phyloP scores from a whole-genome alignment of 148 eudicot species.

The Oxyria digyna region DNA sequence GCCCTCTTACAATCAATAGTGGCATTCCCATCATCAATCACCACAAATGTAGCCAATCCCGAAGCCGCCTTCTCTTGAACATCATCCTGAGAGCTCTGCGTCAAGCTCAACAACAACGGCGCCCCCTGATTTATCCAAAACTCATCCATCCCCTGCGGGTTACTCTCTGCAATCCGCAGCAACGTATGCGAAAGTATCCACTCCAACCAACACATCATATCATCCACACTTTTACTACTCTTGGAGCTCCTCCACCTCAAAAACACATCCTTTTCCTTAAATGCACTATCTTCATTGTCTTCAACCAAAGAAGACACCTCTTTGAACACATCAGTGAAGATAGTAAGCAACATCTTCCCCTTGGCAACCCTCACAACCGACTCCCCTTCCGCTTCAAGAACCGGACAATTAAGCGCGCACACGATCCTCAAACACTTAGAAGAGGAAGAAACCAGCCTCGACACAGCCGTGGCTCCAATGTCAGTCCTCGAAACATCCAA shows the following conservation, averaged over 20 bases:
- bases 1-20: conserved; percentile 80
- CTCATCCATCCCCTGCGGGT: conserved; percentile 61
- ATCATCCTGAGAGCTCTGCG: conserved; percentile 87
- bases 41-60: conserved; percentile 91
- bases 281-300: conserved; percentile 40
- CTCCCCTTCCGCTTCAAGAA: conserved; percentile 53
- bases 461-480: conserved; percentile 37
- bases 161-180: conserved; percentile 77
- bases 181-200: conserved; percentile 83
- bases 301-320: conserved; percentile 51
- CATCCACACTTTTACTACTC: conserved; percentile 38
- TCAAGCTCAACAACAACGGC: conserved; percentile 60
- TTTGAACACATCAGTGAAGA: conserved; percentile 46
- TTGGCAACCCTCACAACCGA: conserved; percentile 32
- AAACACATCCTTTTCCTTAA: conserved; percentile 41
- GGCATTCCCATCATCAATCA: conserved; percentile 88
- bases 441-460: conserved; percentile 33
- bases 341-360: conserved; percentile 53
- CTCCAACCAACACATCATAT: conserved; percentile 78
- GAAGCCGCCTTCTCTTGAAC: conserved; percentile 96
- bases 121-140: conserved; percentile 96
- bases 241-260: conserved; percentile 55
- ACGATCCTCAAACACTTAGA: conserved; percentile 55
- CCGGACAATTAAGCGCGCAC: conserved; percentile 68
- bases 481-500: conserved; percentile 91